phyloP scores from a whole-genome alignment of 805 yeast genomes.

The Yarrowia sp. region DNA sequence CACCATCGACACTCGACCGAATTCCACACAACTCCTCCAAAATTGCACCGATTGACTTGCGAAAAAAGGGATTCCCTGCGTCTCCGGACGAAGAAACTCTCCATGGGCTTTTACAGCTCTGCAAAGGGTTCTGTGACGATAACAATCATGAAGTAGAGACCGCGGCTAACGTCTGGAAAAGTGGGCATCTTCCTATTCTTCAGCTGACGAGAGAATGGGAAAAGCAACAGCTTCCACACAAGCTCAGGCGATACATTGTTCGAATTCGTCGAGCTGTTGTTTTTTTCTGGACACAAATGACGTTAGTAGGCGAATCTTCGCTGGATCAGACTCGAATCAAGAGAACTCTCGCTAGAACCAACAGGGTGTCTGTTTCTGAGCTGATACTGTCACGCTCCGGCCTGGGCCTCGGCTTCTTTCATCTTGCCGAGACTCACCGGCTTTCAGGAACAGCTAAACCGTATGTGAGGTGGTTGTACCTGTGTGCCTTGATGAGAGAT shows the following conservation, averaged over 20 bases:
- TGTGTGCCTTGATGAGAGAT: slow-evolving; percentile 12
- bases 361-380: background rate
- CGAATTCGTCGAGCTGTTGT: slow-evolving; percentile 9
- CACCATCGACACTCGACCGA: slow-evolving; percentile 1
- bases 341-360: slow-evolving; percentile 5
- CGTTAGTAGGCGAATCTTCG: background rate
- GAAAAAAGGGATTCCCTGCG: background rate
- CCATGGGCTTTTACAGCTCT: background rate
- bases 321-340: background rate
- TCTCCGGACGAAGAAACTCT: background rate
- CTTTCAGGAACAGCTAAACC: slow-evolving; percentile 2
- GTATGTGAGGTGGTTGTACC: slow-evolving; percentile 9
- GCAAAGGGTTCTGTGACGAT: background rate
- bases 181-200: background rate
- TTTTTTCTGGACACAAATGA: slow-evolving; percentile 7
- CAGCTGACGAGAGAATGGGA: slow-evolving; percentile 7
- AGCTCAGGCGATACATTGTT: background rate
- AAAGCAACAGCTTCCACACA: slow-evolving; percentile 12
- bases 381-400: background rate
- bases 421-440: slow-evolving; percentile 17
- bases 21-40: background rate
- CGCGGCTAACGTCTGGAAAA: background rate
- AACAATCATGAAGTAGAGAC: background rate
- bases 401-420: background rate
- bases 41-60: background rate